phyloP scores from a whole-genome alignment of 2,329 filamentous ascomycete species.

The Stemphylium beticola region DNA sequence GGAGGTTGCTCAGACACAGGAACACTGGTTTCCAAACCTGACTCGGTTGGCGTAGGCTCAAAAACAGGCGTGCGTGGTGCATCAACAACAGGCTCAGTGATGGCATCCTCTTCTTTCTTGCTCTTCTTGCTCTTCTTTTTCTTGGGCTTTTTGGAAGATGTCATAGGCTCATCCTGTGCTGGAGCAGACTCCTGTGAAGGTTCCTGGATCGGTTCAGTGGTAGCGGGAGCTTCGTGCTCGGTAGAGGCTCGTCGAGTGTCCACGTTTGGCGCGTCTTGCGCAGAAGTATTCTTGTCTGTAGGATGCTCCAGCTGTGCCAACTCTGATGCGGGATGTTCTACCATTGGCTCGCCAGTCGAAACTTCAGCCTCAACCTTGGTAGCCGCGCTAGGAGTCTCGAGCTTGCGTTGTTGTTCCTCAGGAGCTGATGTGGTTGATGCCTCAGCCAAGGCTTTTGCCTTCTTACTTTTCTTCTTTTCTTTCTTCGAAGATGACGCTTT shows the following conservation, averaged over 20 bases:
- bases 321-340: constrained; percentile 1
- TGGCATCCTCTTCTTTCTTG: constrained; percentile 7
- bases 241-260: neutral
- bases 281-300: neutral
- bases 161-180: constrained; percentile 2
- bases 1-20: neutral
- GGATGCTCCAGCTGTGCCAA: neutral
- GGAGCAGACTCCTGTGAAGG: neutral
- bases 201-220: constrained; percentile 6
- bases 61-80: neutral
- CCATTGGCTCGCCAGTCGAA: neutral
- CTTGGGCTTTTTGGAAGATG: constrained; percentile 50
- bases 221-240: neutral
- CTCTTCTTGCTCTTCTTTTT: constrained; percentile 45
- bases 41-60: neutral
- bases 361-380: neutral
- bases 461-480: constrained; percentile 37
- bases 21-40: neutral
- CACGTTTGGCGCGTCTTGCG: constrained; percentile 2
- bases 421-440: constrained; percentile 21
- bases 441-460: constrained; percentile 17
- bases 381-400: constrained; percentile 1
- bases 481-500: constrained; percentile 23
- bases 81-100: neutral
- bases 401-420: constrained; percentile 10